These are phyloP conservation scores for Candida ortonii DNA, from an alignment of 805 yeast genomes.

Conservation along the genomic window DNA sequence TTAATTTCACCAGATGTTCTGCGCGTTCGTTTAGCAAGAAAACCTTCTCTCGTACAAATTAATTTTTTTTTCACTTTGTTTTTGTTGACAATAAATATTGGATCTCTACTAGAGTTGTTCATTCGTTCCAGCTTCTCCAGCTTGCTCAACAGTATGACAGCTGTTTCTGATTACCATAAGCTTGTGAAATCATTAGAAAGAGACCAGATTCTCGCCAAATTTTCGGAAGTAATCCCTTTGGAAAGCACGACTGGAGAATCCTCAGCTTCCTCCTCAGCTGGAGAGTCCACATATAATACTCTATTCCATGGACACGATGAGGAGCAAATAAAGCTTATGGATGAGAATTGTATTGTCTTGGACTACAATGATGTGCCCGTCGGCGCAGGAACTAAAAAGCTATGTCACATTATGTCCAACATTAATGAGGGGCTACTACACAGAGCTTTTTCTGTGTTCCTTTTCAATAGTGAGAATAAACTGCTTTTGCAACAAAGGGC, in stretches of 20 bases:
- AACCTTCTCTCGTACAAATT: background rate
- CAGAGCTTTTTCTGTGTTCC: constrained; percentile 94
- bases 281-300: constrained; percentile 31
- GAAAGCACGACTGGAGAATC: constrained; percentile 58
- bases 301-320: constrained; percentile 86
- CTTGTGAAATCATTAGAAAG: constrained; percentile 52
- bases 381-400: constrained; percentile 92
- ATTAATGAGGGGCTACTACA: constrained; percentile 85
- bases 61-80: constrained; percentile 1
- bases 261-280: constrained; percentile 36
- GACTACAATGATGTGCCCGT: constrained; percentile 84
- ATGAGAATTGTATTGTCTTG: constrained; percentile 90
- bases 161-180: constrained; percentile 37
- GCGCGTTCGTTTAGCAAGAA: constrained; percentile 5
- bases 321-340: constrained; percentile 94
- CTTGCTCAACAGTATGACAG: constrained; percentile 8
- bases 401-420: constrained; percentile 84
- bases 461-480: constrained; percentile 74
- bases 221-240: constrained; percentile 69
- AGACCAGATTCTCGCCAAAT: constrained; percentile 50
- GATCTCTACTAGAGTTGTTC: no score
- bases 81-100: no score
- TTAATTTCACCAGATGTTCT: no score
- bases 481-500: constrained; percentile 94
- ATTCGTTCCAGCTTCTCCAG: no score